A percentile compares a stretch with the other conserved stretches of the same genome.
phyloP scores from a whole-genome alignment of 2,329 filamentous ascomycete genomes.

The Trichothecium roseum region DNA sequence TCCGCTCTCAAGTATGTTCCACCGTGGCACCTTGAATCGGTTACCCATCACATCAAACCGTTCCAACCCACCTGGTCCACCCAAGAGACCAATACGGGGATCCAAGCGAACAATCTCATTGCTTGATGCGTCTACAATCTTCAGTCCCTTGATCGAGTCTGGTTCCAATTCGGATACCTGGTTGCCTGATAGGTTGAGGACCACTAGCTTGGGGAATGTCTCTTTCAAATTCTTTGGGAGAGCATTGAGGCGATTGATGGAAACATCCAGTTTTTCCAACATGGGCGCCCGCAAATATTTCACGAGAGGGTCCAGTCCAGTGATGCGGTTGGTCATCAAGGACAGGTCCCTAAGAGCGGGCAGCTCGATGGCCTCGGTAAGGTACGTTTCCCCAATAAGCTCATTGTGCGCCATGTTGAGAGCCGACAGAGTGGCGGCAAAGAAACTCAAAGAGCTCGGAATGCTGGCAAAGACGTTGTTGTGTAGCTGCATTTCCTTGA shows the following conservation, averaged over 20 bases:
- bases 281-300: constrained; percentile 60
- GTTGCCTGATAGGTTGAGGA: constrained; percentile 71
- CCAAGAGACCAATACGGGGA: constrained; percentile 68
- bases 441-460: constrained; percentile 60
- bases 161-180: constrained; percentile 63
- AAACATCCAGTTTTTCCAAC: constrained; percentile 70
- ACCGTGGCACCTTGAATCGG: constrained; percentile 76
- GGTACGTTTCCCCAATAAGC: constrained; percentile 51
- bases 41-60: constrained; percentile 74
- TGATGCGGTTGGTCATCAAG: constrained; percentile 63
- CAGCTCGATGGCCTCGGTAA: constrained; percentile 57
- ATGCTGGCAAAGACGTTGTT: constrained; percentile 66
- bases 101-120: constrained; percentile 81
- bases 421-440: constrained; percentile 58
- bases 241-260: constrained; percentile 66
- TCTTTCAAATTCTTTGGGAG: constrained; percentile 54
- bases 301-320: constrained; percentile 55
- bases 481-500: constrained; percentile 56
- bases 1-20: constrained; percentile 74
- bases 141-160: constrained; percentile 62
- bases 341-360: constrained; percentile 69
- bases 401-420: constrained; percentile 71
- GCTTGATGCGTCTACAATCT: constrained; percentile 66
- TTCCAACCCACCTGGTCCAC: constrained; percentile 49
- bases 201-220: constrained; percentile 58